These are phyloP conservation scores for Bassia scoparia DNA, from an alignment of 148 eudicot genomes.

Conservation along the genomic window DNA sequence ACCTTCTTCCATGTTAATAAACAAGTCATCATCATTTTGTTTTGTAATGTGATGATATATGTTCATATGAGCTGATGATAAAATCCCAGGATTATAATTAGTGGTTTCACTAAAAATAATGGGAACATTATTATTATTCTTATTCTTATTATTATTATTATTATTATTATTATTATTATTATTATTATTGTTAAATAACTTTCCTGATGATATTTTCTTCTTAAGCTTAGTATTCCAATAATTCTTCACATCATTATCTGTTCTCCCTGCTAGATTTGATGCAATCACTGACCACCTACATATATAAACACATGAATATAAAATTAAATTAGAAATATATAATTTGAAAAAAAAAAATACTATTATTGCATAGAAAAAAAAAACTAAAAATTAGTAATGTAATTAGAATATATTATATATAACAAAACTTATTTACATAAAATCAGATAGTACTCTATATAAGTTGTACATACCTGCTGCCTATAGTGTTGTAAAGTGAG, in stretches of 20 bases:
- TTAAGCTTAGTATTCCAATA: conserved; percentile 51
- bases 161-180: no score
- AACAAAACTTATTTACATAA: no score
- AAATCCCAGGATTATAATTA: not conserved
- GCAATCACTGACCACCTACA: conserved; percentile 54
- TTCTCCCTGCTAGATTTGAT: conserved; percentile 41
- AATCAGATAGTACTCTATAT: not conserved
- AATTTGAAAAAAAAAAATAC: no score
- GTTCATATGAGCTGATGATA: not conserved
- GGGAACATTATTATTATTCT: no score
- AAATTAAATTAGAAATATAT: no score
- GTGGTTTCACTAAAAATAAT: not conserved
- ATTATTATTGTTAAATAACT: no score
- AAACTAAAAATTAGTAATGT: no score
- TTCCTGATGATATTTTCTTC: conserved; percentile 28
- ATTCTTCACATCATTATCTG: conserved; percentile 54
- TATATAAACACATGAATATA: not conserved
- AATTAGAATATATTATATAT: no score
- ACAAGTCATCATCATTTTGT: no score
- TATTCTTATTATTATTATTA: no score
- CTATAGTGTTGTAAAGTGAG: conserved; percentile 36
- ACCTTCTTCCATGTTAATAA: not conserved
- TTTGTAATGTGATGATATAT: no score
- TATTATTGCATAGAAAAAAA: no score
- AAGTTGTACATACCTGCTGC: conserved; percentile 47